phyloP scores from a whole-genome alignment of 2,329 filamentous ascomycete genomes.

The Fusarium sp. region DNA sequence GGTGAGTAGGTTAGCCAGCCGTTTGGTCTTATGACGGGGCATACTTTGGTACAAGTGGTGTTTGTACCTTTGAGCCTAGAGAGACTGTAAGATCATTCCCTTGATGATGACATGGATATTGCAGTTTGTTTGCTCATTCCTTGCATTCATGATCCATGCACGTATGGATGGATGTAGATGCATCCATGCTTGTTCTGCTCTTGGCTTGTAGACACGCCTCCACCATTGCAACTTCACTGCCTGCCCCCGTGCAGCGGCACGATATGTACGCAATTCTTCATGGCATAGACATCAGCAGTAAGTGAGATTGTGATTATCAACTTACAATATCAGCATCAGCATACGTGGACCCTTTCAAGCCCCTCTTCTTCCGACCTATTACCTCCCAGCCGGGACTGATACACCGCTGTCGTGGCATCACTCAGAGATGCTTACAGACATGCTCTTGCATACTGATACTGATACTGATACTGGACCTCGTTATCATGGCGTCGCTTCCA shows the following conservation, averaged over 20 bases:
- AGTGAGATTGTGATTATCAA: slow-evolving; percentile 35
- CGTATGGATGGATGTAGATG: neutral
- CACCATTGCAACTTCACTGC: slow-evolving; percentile 16
- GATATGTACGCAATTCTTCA: slow-evolving; percentile 32
- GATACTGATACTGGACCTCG: neutral
- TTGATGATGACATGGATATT: slow-evolving; percentile 35
- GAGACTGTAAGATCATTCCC: slow-evolving; percentile 28
- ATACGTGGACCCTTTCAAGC: slow-evolving; percentile 15
- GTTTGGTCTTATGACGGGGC: slow-evolving; percentile 19
- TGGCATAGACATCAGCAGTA: slow-evolving; percentile 22
- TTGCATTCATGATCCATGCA: slow-evolving; percentile 19
- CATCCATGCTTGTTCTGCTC: slow-evolving; percentile 19
- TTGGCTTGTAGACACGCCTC: slow-evolving; percentile 30
- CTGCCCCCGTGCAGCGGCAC: slow-evolving; percentile 37
- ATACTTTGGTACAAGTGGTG: slow-evolving; percentile 29
- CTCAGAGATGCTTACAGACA: slow-evolving; percentile 22
- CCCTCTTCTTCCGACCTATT: slow-evolving; percentile 22
- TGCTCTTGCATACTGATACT: slow-evolving; percentile 20
- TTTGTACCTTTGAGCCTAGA: slow-evolving; percentile 27
- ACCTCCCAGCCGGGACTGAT: slow-evolving; percentile 21
- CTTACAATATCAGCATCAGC: slow-evolving; percentile 2
- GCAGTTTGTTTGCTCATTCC: slow-evolving; percentile 25
- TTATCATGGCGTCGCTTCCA: slow-evolving; percentile 28
- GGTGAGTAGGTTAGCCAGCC: slow-evolving; percentile 33
- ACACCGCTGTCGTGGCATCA: slow-evolving; percentile 31